Conservation (phyloP, 805 yeast species). For the Pichia nakasei region DNA sequence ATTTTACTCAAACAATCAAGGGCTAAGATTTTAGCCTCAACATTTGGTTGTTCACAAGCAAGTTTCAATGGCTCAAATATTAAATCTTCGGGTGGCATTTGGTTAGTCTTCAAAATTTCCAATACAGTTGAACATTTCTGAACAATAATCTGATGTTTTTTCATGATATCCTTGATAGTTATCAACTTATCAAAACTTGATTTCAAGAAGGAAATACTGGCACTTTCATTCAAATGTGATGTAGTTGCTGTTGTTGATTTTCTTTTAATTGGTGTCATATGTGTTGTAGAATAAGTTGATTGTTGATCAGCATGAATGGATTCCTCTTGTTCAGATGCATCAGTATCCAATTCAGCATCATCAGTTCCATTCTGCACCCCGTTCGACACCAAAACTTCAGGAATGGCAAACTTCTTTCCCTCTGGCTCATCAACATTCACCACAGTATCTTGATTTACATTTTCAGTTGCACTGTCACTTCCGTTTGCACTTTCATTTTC, state of each 20-base stretch:
- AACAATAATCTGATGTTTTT: constrained; percentile 37
- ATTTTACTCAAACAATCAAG: constrained; percentile 82
- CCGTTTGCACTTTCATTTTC: no score
- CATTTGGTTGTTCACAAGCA: constrained; percentile 60
- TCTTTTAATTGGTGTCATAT: constrained; percentile 4
- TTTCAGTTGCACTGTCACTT: no score
- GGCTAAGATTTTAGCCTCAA: constrained; percentile 61
- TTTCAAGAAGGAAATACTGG: constrained; percentile 26
- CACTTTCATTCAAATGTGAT: constrained; percentile 7
- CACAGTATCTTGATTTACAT: no score
- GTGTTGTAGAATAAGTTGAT: constrained; percentile 2
- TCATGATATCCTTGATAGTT: constrained; percentile 26
- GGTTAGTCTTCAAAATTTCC: constrained; percentile 31
- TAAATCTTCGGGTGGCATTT: constrained; percentile 36
- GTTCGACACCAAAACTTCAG: no score
- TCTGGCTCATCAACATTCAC: not conserved
- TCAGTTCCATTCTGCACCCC: no score
- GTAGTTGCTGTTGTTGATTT: not conserved
- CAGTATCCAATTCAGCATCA: not conserved
- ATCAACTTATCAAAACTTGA: constrained; percentile 25
- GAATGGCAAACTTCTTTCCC: not conserved
- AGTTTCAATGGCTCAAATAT: constrained; percentile 73
- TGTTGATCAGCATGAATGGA: constrained; percentile 7
- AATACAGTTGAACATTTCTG: constrained; percentile 32
- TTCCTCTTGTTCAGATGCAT: not conserved